Evolutionary conservation across 2,329 filamentous ascomycete genomes (phyloP).

Genomic region (Trichoderma aggressivum): DNA sequence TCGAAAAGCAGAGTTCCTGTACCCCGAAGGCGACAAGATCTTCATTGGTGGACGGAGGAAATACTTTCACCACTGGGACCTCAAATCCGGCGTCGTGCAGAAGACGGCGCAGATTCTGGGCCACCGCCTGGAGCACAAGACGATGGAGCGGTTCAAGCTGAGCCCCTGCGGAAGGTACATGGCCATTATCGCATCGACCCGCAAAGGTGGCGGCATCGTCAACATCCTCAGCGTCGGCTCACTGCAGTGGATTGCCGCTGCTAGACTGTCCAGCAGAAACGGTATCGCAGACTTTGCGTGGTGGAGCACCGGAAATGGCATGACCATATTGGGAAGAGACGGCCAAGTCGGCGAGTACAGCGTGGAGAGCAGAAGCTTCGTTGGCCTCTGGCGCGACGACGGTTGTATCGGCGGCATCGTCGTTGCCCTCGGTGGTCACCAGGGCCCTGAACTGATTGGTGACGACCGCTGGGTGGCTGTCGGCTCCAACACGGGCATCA

Average conservation of each 20-base stretch:
- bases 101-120: constrained; percentile 76
- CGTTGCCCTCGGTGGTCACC: constrained; percentile 70
- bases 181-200: constrained; percentile 73
- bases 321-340: constrained; percentile 79
- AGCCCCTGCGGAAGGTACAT: constrained; percentile 85
- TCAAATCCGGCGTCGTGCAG: constrained; percentile 75
- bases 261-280: constrained; percentile 74
- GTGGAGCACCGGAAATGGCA: constrained; percentile 81
- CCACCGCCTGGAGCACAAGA: constrained; percentile 76
- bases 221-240: constrained; percentile 79
- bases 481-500: constrained; percentile 80
- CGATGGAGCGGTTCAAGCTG: constrained; percentile 86
- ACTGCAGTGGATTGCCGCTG: constrained; percentile 83
- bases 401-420: constrained; percentile 84
- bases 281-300: constrained; percentile 89
- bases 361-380: constrained; percentile 62
- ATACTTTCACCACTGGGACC: constrained; percentile 94
- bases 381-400: constrained; percentile 85
- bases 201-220: constrained; percentile 82
- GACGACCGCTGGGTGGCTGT: constrained; percentile 86
- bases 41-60: constrained; percentile 83
- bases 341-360: constrained; percentile 91
- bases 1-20: constrained; percentile 76
- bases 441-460: constrained; percentile 61
- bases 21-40: constrained; percentile 69